Percentiles rank a stretch among this genome's conserved stretches.
Conservation (phyloP, 2,329 filamentous ascomycete species). For the Cladosporium sp. region DNA sequence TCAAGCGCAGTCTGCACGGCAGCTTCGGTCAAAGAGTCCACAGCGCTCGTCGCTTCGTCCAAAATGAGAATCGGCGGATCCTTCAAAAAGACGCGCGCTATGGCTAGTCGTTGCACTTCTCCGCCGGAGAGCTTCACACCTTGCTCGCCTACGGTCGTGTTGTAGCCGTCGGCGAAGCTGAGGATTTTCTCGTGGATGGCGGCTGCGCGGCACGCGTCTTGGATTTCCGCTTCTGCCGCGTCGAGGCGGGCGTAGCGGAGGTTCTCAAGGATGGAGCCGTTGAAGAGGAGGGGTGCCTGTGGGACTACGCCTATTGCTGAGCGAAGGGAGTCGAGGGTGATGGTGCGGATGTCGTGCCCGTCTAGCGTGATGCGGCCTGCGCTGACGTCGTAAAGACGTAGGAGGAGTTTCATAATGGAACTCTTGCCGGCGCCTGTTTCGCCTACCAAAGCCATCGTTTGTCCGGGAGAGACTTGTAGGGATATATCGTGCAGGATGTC, state of each 20-base stretch:
- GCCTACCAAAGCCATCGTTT: constrained; percentile 55
- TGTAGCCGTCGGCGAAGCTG: constrained; percentile 61
- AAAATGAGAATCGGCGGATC: constrained; percentile 63
- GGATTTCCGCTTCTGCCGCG: constrained; percentile 57
- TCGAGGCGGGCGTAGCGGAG: constrained; percentile 57
- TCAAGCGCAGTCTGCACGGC: constrained; percentile 55
- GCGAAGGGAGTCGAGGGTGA: constrained; percentile 55
- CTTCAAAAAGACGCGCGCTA: constrained; percentile 65
- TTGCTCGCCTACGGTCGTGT: constrained; percentile 69
- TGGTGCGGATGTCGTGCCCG: constrained; percentile 54
- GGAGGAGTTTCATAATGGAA: constrained; percentile 56
- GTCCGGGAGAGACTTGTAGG: constrained; percentile 47
- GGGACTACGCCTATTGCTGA: constrained; percentile 59
- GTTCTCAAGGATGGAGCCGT: constrained; percentile 60
- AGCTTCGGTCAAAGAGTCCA: constrained; percentile 51
- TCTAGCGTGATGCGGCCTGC: constrained; percentile 53
- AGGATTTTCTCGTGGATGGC: constrained; percentile 61
- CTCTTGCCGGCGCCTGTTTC: constrained; percentile 61
- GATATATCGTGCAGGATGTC: constrained; percentile 47
- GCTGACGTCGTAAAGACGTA: constrained; percentile 56
- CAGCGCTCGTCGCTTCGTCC: constrained; percentile 71
- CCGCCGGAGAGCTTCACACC: constrained; percentile 78
- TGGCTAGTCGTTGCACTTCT: constrained; percentile 76
- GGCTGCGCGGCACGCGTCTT: constrained; percentile 57
- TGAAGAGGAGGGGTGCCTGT: constrained; percentile 61